These are phyloP conservation scores for Darksidea phi DNA, from an alignment of 495 filamentous ascomycete genomes.

Conservation along the genomic window DNA sequence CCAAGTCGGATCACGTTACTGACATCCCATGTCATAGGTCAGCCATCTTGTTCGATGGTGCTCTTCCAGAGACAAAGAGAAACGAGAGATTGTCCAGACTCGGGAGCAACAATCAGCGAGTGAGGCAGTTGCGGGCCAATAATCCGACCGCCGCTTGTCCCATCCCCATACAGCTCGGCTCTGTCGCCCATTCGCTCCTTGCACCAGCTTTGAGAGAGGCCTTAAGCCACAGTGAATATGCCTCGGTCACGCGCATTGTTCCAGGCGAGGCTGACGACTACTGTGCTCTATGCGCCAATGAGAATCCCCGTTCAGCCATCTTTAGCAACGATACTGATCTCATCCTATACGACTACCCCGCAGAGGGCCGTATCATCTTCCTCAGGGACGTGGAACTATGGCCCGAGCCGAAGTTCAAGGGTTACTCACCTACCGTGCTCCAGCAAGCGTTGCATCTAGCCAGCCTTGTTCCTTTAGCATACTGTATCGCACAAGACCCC, in stretches of 20 bases:
- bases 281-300: slow-evolving; percentile 24
- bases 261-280: slow-evolving; percentile 36
- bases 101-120: slow-evolving; percentile 1
- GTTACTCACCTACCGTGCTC: slow-evolving; percentile 14
- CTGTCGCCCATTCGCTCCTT: slow-evolving; percentile 22
- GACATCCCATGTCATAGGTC: slow-evolving; percentile 7
- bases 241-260: slow-evolving; percentile 14
- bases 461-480: slow-evolving; percentile 25
- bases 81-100: slow-evolving; percentile 20
- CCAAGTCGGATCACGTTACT: slow-evolving; percentile 22
- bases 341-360: slow-evolving; percentile 23
- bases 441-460: slow-evolving; percentile 15
- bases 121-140: slow-evolving; percentile 8
- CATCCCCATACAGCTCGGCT: slow-evolving; percentile 13
- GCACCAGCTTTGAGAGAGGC: slow-evolving; percentile 28
- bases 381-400: slow-evolving; percentile 20
- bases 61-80: slow-evolving; percentile 29
- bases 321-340: slow-evolving; percentile 35
- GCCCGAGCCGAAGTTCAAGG: slow-evolving; percentile 3
- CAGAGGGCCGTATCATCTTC: slow-evolving; percentile 18
- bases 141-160: slow-evolving; percentile 6
- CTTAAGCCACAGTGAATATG: slow-evolving; percentile 17
- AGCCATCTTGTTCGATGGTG: slow-evolving; percentile 36
- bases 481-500: slow-evolving; percentile 1
- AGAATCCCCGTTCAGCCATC: slow-evolving; percentile 20